phyloP scores from a whole-genome alignment of 169 alveolate genomes.

The Amoebophrya sp. region DNA sequence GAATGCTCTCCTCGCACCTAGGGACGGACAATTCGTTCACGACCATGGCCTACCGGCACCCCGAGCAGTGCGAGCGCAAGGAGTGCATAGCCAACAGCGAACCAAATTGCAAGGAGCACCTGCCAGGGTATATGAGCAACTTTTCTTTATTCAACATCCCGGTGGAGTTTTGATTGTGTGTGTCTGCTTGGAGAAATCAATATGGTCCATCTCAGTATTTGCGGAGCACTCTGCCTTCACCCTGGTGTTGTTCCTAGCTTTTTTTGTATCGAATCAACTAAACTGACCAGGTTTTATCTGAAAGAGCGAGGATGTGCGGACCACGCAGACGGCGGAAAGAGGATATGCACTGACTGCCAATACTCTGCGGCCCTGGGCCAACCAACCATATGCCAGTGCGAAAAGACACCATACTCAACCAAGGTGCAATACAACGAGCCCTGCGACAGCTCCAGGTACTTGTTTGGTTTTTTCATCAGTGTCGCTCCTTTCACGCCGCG shows the following conservation, averaged over 20 bases:
- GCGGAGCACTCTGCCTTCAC: too few species aligned
- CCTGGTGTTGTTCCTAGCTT: too few species aligned
- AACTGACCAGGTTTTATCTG: neutral
- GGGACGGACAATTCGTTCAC: neutral
- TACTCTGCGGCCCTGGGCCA: neutral
- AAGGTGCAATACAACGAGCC: neutral
- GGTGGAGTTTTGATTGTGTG: too few species aligned
- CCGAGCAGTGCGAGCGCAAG: slow-evolving; percentile 19
- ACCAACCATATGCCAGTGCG: neutral
- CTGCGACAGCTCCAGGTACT: slow-evolving; percentile 15
- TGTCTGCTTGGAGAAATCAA: too few species aligned
- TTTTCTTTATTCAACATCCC: too few species aligned
- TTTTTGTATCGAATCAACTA: neutral
- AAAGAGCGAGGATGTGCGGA: neutral
- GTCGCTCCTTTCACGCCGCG: too few species aligned
- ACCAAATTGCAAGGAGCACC: neutral
- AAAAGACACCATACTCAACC: neutral
- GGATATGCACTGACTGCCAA: neutral
- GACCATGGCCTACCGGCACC: neutral
- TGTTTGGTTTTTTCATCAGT: too few species aligned
- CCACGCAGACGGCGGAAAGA: neutral
- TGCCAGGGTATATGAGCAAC: neutral
- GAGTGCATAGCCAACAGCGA: neutral
- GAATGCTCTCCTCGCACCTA: too few species aligned
- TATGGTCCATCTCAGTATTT: too few species aligned